Conservation (phyloP, 441 rosid species). For the Jatropha multifida region DNA sequence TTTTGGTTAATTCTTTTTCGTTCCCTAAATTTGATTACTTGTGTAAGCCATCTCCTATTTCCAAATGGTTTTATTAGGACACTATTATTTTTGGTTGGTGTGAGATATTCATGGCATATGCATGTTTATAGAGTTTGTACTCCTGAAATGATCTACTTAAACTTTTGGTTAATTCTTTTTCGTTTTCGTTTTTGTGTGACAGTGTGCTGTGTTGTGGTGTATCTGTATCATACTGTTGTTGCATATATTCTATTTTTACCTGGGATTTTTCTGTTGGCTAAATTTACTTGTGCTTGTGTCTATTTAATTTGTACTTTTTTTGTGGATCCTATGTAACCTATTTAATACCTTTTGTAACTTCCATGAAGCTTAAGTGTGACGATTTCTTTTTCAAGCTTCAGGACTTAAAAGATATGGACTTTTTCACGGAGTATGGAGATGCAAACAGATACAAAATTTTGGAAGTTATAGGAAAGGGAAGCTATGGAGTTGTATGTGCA, state of each 20-base stretch:
- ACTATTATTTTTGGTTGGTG: background rate
- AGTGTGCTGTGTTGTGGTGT: background rate
- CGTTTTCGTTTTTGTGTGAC: background rate
- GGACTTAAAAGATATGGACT: conserved; percentile 73
- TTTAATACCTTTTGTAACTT: background rate
- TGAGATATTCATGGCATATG: background rate
- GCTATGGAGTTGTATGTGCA: conserved; percentile 98
- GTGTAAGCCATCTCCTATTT: background rate
- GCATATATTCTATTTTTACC: background rate
- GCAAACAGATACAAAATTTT: conserved; percentile 80
- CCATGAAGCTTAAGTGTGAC: background rate
- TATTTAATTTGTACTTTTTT: background rate
- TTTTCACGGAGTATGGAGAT: conserved; percentile 96
- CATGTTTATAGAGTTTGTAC: background rate
- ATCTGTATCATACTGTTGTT: background rate
- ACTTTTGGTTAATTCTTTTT: background rate
- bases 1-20: background rate
- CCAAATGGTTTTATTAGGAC: background rate
- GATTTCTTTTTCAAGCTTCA: conserved; percentile 33
- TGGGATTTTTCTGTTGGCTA: background rate
- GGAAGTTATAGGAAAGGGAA: conserved; percentile 95
- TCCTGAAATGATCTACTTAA: background rate
- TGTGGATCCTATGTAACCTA: no score
- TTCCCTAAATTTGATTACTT: conserved; percentile 5
- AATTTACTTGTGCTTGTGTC: background rate